These are phyloP conservation scores for Aureobasidium sp. DNA, from an alignment of 2,329 filamentous ascomycete genomes.

Conservation along the genomic window DNA sequence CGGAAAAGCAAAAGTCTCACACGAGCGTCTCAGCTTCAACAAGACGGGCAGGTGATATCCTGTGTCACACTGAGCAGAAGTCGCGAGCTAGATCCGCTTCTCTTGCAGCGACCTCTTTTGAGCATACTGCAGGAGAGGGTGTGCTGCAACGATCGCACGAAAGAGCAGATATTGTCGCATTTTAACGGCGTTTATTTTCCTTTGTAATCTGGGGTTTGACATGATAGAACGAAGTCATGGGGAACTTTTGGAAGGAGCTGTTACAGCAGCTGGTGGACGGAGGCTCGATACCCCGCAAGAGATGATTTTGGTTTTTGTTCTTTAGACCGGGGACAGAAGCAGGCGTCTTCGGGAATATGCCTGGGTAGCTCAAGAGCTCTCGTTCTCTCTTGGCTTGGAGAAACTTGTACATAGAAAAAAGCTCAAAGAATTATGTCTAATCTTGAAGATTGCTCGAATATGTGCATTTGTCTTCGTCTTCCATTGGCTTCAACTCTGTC, in stretches of 20 bases:
- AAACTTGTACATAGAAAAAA: slow-evolving; percentile 6
- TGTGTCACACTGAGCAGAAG: not conserved
- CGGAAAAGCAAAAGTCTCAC: slow-evolving; percentile 9
- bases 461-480: not conserved
- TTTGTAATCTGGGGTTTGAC: slow-evolving; percentile 4
- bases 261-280: not conserved
- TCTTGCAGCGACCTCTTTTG: not conserved
- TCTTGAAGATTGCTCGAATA: not conserved
- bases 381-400: not conserved
- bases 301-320: not conserved
- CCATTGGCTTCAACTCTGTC: not conserved
- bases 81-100: not conserved
- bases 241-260: not conserved
- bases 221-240: slow-evolving; percentile 11
- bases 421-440: slow-evolving; percentile 1
- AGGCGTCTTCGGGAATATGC: not conserved
- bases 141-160: slow-evolving; percentile 1
- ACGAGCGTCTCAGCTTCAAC: slow-evolving; percentile 8
- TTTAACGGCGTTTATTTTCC: not conserved
- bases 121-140: not conserved
- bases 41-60: slow-evolving; percentile 2
- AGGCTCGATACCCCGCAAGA: not conserved
- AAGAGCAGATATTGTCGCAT: not conserved
- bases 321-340: not conserved
- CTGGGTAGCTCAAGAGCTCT: not conserved